A percentile compares a stretch with the other conserved stretches of the same genome.
Evolutionary conservation across 441 rosid genomes (phyloP).

Genomic region (Jatropha multifida): DNA sequence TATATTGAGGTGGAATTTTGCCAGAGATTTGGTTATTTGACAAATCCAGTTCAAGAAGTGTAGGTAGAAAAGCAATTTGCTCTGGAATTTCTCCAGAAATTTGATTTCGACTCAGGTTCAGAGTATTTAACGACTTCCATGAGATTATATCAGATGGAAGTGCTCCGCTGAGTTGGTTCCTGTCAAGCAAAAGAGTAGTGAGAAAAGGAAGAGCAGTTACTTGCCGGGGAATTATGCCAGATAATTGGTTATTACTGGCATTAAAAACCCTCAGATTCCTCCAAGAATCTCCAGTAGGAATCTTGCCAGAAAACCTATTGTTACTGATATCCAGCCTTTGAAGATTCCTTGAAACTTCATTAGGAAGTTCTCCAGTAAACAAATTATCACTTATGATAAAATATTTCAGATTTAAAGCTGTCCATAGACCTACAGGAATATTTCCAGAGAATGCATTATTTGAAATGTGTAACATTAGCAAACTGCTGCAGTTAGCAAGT

Average conservation of each 20-base stretch:
- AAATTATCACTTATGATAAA: constrained; percentile 35
- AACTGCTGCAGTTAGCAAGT: constrained; percentile 47
- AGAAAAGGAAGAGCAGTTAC: constrained; percentile 43
- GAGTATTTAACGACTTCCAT: constrained; percentile 38
- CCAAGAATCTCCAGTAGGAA: constrained; percentile 40
- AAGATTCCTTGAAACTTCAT: constrained; percentile 36
- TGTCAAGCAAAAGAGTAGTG: constrained; percentile 37
- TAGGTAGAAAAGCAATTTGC: constrained; percentile 41
- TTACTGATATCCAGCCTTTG: constrained; percentile 36
- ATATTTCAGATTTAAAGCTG: constrained; percentile 19
- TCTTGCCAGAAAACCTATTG: constrained; percentile 49
- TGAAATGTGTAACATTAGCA: constrained; percentile 10
- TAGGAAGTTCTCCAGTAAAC: constrained; percentile 53
- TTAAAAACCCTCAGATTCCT: constrained; percentile 34
- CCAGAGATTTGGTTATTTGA: constrained; percentile 71
- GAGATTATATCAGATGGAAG: constrained; percentile 47
- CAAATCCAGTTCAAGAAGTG: constrained; percentile 49
- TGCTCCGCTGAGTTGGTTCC: constrained; percentile 47
- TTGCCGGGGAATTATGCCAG: constrained; percentile 39
- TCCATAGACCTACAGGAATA: constrained; percentile 61
- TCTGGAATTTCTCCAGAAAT: constrained; percentile 50
- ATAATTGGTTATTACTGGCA: constrained; percentile 51
- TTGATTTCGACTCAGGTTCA: constrained; percentile 45
- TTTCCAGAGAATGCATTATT: constrained; percentile 45
- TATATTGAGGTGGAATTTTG: constrained; percentile 48